phyloP scores from a whole-genome alignment of 345 rosid genomes.

The Euphorbia peplus region DNA sequence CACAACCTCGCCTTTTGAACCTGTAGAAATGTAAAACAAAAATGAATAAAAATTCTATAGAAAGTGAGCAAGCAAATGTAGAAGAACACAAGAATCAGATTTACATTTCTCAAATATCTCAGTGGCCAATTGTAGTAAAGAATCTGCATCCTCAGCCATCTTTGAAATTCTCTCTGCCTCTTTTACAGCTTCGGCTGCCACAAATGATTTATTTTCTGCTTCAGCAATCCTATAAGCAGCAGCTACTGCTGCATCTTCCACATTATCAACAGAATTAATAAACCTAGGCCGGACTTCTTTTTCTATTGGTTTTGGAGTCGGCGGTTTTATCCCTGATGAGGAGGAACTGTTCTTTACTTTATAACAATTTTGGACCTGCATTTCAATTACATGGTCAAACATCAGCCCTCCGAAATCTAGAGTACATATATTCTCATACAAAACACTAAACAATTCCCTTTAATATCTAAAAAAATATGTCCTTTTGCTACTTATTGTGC shows the following conservation, averaged over 20 bases:
- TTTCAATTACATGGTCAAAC: conserved; percentile 1
- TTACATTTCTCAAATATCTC: conserved; percentile 59
- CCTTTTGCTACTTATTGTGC: not conserved
- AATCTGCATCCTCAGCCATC: conserved; percentile 53
- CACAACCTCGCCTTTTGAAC: conserved; percentile 45
- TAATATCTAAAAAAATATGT: not conserved
- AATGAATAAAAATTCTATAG: not conserved
- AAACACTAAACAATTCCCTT: conserved; percentile 2
- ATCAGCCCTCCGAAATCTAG: conserved; percentile 3
- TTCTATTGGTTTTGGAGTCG: conserved; percentile 34
- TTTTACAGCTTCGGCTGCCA: conserved; percentile 66
- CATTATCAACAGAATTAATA: conserved; percentile 28
- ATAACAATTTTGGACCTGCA: conserved; percentile 56
- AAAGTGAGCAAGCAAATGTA: not conserved
- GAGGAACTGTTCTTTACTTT: conserved; percentile 32
- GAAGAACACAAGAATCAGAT: not conserved
- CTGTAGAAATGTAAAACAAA: conserved; percentile 25
- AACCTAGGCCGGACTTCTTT: conserved; percentile 35
- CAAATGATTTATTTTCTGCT: conserved; percentile 70
- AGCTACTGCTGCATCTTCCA: conserved; percentile 58
- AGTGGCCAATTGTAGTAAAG: conserved; percentile 40
- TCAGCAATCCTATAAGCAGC: conserved; percentile 71
- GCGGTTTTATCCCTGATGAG: conserved; percentile 27
- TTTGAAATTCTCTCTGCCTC: conserved; percentile 67
- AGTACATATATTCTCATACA: not conserved